Evolutionary conservation across 331 rosid genomes (phyloP).

Genomic region (Phaseolus coccineus): DNA sequence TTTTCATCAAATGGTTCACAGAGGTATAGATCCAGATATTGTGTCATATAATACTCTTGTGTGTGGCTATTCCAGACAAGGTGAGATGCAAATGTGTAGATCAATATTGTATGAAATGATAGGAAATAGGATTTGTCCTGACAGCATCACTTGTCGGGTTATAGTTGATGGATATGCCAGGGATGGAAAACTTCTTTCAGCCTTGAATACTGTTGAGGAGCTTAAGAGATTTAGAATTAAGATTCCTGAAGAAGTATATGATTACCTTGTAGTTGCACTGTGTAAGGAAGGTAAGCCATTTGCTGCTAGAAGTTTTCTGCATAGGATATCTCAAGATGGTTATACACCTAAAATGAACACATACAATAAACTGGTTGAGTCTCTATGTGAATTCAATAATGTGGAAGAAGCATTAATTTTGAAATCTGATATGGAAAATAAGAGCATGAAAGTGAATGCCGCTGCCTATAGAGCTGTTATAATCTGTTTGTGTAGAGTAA

Average conservation of each 20-base stretch:
- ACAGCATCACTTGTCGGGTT: conserved; percentile 66
- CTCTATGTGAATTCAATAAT: conserved; percentile 60
- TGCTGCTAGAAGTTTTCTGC: conserved; percentile 79
- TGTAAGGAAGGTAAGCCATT: conserved; percentile 75
- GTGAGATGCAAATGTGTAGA: conserved; percentile 61
- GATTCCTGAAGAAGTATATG: conserved; percentile 56
- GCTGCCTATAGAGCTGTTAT: conserved; percentile 62
- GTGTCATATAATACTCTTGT: conserved; percentile 62
- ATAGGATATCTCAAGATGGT: conserved; percentile 59
- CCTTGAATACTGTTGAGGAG: conserved; percentile 77
- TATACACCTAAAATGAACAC: conserved; percentile 56
- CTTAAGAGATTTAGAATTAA: conserved; percentile 61
- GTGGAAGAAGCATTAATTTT: conserved; percentile 62
- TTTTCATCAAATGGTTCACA: conserved; percentile 79
- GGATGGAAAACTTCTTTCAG: conserved; percentile 69
- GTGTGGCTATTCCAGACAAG: conserved; percentile 61
- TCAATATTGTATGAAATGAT: conserved; percentile 75
- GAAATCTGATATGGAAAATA: conserved; percentile 60
- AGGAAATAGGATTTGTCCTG: conserved; percentile 61
- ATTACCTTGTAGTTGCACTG: conserved; percentile 63
- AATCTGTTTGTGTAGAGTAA: conserved; percentile 56
- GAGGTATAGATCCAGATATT: conserved; percentile 72
- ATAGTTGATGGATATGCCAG: conserved; percentile 73
- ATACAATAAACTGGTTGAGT: conserved; percentile 58
- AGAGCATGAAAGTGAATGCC: conserved; percentile 52